These are phyloP conservation scores for Nectriaceae sp. DNA, from an alignment of 2,329 filamentous ascomycete genomes.

Conservation along the genomic window DNA sequence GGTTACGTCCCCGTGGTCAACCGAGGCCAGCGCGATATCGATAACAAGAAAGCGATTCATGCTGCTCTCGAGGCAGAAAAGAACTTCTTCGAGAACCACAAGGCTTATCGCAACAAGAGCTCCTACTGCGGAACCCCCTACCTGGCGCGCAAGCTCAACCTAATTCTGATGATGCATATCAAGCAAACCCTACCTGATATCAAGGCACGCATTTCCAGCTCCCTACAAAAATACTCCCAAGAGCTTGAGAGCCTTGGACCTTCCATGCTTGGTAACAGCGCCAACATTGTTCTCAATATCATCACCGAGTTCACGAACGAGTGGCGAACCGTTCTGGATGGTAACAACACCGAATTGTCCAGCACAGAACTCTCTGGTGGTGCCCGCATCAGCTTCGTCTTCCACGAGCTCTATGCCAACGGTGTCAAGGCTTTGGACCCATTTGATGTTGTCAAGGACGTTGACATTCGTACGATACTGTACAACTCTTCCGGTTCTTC, in stretches of 20 bases:
- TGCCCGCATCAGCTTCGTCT: slow-evolving; percentile 98
- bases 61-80: slow-evolving; percentile 91
- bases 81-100: slow-evolving; percentile 97
- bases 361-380: slow-evolving; percentile 93
- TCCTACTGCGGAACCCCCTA: slow-evolving; percentile 98
- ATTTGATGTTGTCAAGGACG: slow-evolving; percentile 96
- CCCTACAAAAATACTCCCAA: slow-evolving; percentile 84
- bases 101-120: slow-evolving; percentile 97
- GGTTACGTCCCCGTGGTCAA: slow-evolving; percentile 98
- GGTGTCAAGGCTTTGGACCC: slow-evolving; percentile 97
- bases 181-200: slow-evolving; percentile 99
- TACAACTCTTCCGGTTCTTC: slow-evolving; percentile 99
- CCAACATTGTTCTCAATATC: slow-evolving; percentile 96
- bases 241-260: slow-evolving; percentile 86
- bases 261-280: slow-evolving; percentile 92
- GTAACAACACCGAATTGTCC: slow-evolving; percentile 94
- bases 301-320: slow-evolving; percentile 99
- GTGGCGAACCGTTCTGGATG: slow-evolving; percentile 93
- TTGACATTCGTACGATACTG: slow-evolving; percentile 93
- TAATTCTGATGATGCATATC: slow-evolving; percentile 99
- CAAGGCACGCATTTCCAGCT: slow-evolving; percentile 93
- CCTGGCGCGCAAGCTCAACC: slow-evolving; percentile 91
- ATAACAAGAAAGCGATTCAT: slow-evolving; percentile 94
- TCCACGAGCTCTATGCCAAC: slow-evolving; percentile 97
- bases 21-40: slow-evolving; percentile 95